Evolutionary conservation across 2,329 filamentous ascomycete species (phyloP), one percentile per base, ranked within the genome.

Genomic region (Cordyceps tenuipes): DNA sequence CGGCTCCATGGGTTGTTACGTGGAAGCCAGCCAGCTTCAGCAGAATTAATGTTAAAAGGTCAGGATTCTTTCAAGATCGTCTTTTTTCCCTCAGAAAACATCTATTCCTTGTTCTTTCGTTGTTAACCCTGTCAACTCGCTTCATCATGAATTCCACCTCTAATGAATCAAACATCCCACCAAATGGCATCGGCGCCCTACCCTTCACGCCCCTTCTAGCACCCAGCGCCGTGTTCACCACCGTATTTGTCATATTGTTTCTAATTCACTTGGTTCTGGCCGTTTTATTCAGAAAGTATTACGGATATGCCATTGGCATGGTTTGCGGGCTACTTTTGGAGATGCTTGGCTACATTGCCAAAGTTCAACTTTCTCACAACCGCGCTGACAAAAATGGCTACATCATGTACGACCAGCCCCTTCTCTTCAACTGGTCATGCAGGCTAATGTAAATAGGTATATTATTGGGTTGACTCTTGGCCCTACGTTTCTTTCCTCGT

Each of bases 391-490:
- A 64, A 51, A 61, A 64, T 26, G 64, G 39, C 8, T 65, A 65
- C 56, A 66, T 66, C 31, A 64, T 66, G 62, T 64, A 55, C 10
- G 57, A n/a, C 10, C 36, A n/a, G 36, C 19, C 19, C 6, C 53
- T 15, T 6, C n/a, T 7, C 13, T 5, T 12, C 39, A 2, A 36
- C 29, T 29, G 29, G 13, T n/a, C 2, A 47, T 8, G 19, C n/a
- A 46, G 15, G 36, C 53, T 56, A 47, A 56, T 9, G 21, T 13
- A 2, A 21, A 5, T 17, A 66, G 64, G 62, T 66, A 65, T 48
- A 65, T 65, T 21, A 64, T 66, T n/a, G 63, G 64, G 17, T 55
- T 66, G 13, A 65, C 65, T 0, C 57, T 65, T 2, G 65, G 64
- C 0, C 64, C 64, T 2, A 65, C 64, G 0, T 65, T 66, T 51